phyloP scores from a whole-genome alignment of 192 early-diverging fungal genomes.

The Umbelopsis ramanniana region DNA sequence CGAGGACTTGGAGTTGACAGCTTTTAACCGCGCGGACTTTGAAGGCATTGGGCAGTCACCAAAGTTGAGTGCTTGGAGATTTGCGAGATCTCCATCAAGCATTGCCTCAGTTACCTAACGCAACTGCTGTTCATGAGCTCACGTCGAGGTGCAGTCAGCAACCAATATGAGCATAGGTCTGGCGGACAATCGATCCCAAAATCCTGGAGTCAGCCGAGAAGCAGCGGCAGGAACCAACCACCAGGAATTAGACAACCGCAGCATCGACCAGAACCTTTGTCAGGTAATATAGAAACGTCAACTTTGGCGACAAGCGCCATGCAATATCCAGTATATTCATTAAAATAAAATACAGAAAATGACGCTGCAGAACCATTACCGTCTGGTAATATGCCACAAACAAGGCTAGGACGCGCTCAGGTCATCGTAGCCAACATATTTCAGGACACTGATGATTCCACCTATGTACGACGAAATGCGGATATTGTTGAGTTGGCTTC shows the following conservation, averaged over 20 bases:
- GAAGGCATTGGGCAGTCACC: neutral
- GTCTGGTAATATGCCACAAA: neutral
- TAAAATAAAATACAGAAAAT: neutral
- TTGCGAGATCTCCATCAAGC: neutral
- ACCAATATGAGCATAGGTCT: conserved; percentile 7
- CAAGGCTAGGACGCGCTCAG: neutral
- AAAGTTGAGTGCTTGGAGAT: neutral
- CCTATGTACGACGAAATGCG: neutral
- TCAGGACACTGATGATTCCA: conserved; percentile 10
- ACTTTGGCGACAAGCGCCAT: neutral
- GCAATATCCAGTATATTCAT: neutral
- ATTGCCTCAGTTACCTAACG: neutral
- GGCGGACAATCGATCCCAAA: neutral
- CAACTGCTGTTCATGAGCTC: conserved; percentile 19
- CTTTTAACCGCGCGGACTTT: neutral
- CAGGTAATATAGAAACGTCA: neutral
- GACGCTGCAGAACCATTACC: neutral
- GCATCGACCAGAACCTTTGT: neutral
- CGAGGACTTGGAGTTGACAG: neutral
- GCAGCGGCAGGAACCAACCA: neutral
- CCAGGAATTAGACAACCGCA: conserved; percentile 16
- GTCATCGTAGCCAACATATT: conserved; percentile 14
- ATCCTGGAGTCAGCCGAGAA: neutral
- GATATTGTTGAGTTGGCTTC: neutral
- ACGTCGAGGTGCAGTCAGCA: conserved; percentile 1